A percentile compares a stretch with the other conserved stretches of the same genome.
phyloP scores from a whole-genome alignment of 495 filamentous ascomycete genomes.

The Penicillium dipodomyicola region DNA sequence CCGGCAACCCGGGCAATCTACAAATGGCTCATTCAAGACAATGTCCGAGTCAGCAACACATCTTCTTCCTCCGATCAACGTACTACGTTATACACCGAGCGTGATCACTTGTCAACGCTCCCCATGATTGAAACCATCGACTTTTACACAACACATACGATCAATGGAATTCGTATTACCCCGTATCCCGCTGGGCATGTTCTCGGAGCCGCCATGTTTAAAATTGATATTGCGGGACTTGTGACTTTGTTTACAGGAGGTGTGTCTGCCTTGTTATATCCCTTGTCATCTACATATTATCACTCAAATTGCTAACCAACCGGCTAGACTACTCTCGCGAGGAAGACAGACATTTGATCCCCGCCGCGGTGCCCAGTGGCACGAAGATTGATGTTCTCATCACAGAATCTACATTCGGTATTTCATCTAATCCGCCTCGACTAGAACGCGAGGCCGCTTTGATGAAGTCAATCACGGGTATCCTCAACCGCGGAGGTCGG shows the following conservation, averaged over 20 bases:
- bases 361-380: conserved; percentile 78
- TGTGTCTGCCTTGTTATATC: neutral
- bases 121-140: conserved; percentile 94
- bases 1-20: conserved; percentile 99
- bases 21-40: conserved; percentile 98
- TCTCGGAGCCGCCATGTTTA: conserved; percentile 96
- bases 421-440: conserved; percentile 84
- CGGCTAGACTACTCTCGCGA: conserved; percentile 83
- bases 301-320: neutral
- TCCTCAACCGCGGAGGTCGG: conserved; percentile 86
- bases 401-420: conserved; percentile 95
- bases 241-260: conserved; percentile 91
- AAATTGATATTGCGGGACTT: conserved; percentile 91
- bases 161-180: conserved; percentile 92
- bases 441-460: conserved; percentile 85
- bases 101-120: conserved; percentile 89
- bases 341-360: conserved; percentile 89
- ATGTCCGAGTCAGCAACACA: conserved; percentile 80
- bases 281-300: neutral
- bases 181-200: conserved; percentile 97
- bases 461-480: conserved; percentile 89
- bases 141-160: conserved; percentile 95
- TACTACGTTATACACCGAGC: conserved; percentile 84
- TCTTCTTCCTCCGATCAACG: conserved; percentile 69
- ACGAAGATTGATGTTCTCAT: conserved; percentile 93